These are phyloP conservation scores for Ogataea nonfermentans DNA, from an alignment of 805 yeast genomes.

Conservation along the genomic window DNA sequence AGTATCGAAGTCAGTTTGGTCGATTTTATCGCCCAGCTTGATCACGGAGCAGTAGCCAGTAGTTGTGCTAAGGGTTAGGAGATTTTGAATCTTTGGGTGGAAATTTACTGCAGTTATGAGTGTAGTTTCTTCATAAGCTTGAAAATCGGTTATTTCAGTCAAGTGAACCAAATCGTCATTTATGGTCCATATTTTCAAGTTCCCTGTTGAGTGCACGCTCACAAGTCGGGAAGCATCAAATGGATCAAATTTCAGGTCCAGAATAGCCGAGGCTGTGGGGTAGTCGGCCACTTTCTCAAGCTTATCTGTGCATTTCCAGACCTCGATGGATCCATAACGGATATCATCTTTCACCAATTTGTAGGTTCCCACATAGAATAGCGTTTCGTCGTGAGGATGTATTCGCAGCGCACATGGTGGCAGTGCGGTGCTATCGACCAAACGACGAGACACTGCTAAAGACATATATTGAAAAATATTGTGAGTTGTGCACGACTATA, in stretches of 20 bases:
- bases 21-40: slow-evolving; percentile 25
- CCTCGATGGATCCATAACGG: slow-evolving; percentile 62
- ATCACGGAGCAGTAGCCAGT: slow-evolving; percentile 56
- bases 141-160: slow-evolving; percentile 33
- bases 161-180: slow-evolving; percentile 22
- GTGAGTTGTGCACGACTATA: slow-evolving; percentile 4
- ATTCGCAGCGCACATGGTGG: slow-evolving; percentile 86
- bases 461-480: neutral
- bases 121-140: slow-evolving; percentile 44
- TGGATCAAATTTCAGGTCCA: slow-evolving; percentile 74
- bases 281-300: slow-evolving; percentile 14
- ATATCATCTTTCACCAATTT: slow-evolving; percentile 57
- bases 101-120: slow-evolving; percentile 67
- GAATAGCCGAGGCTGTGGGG: slow-evolving; percentile 57
- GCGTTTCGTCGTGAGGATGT: slow-evolving; percentile 46
- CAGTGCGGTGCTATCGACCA: slow-evolving; percentile 41
- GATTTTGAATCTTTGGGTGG: slow-evolving; percentile 40
- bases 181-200: slow-evolving; percentile 60
- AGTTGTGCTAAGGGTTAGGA: slow-evolving; percentile 60
- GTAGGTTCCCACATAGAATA: slow-evolving; percentile 76
- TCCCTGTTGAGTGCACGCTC: slow-evolving; percentile 82
- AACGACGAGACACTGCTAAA: slow-evolving; percentile 3
- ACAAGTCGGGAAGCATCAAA: slow-evolving; percentile 44
- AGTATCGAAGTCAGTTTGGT: slow-evolving; percentile 30
- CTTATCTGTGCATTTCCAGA: slow-evolving; percentile 33